These are phyloP conservation scores for Candida manassasensis DNA, from an alignment of 805 yeast genomes.

Conservation along the genomic window DNA sequence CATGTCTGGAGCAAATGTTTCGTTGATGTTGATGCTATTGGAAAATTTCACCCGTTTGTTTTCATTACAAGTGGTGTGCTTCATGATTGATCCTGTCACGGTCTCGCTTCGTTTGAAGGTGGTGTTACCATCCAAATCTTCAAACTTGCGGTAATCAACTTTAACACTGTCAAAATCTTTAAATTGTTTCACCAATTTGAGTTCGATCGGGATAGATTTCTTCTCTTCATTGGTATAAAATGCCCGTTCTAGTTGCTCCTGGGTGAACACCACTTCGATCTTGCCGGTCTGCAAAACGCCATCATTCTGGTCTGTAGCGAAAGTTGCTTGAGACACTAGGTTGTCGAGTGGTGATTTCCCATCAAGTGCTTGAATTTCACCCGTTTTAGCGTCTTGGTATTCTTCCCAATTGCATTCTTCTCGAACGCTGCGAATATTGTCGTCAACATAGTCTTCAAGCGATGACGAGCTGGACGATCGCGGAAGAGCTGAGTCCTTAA, in stretches of 20 bases:
- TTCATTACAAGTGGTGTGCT: neutral
- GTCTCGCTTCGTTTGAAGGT: neutral
- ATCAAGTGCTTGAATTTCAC: slow-evolving; percentile 5
- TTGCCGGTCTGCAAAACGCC: slow-evolving; percentile 7
- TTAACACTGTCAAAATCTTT: slow-evolving; percentile 28
- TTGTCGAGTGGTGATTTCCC: slow-evolving; percentile 3
- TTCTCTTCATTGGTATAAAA: slow-evolving; percentile 20
- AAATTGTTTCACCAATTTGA: slow-evolving; percentile 34
- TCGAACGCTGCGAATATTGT: slow-evolving; percentile 24
- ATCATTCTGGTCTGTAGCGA: neutral
- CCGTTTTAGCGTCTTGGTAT: slow-evolving; percentile 1
- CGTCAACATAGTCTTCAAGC: slow-evolving; percentile 29
- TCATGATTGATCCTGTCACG: slow-evolving; percentile 1
- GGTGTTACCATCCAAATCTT: slow-evolving; percentile 13
- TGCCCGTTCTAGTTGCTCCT: slow-evolving; percentile 22
- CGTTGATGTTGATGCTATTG: slow-evolving; percentile 43
- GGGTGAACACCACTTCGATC: slow-evolving; percentile 14
- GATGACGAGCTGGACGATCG: slow-evolving; percentile 8
- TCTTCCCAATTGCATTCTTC: slow-evolving; percentile 23
- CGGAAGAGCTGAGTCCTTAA: slow-evolving; percentile 18
- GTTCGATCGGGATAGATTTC: slow-evolving; percentile 26
- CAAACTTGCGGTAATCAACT: slow-evolving; percentile 27
- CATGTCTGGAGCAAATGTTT: slow-evolving; percentile 46
- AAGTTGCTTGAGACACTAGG: slow-evolving; percentile 4
- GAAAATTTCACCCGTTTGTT: slow-evolving; percentile 40